Evolutionary conservation across 176 grass and related monocot species (phyloP).

Genomic region (Aechmea fasciata): DNA sequence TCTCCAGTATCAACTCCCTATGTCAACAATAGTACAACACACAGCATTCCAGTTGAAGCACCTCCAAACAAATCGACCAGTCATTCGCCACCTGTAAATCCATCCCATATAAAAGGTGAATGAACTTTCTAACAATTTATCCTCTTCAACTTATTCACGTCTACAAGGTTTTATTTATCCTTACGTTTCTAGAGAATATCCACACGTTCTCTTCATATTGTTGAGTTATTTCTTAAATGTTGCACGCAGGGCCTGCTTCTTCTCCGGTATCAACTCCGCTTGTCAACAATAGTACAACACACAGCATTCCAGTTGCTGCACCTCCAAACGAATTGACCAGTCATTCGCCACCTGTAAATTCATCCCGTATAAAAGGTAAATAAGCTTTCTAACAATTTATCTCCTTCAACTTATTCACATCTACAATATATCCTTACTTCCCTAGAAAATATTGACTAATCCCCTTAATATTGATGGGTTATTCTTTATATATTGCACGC

Average conservation of each 20-base stretch:
- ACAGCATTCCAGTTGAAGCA: conserved; percentile 32
- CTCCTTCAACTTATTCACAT: conserved; percentile 22
- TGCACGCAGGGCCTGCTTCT: too few relatives aligned
- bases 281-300: too few relatives aligned
- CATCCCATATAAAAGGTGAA: neutral
- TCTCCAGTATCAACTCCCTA: conserved; percentile 27
- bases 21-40: conserved; percentile 23
- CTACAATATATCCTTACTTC: neutral
- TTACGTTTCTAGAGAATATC: too few relatives aligned
- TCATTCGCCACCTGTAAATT: conserved; percentile 17
- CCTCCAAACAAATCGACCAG: conserved; percentile 30
- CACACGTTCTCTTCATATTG: too few relatives aligned
- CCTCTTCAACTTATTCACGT: neutral
- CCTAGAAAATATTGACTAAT: conserved; percentile 10
- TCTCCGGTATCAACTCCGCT: too few relatives aligned
- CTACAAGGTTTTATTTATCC: neutral
- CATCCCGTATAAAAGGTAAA: neutral
- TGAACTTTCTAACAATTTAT: too few relatives aligned
- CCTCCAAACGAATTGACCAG: neutral
- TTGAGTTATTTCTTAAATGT: too few relatives aligned
- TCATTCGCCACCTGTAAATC: conserved; percentile 31
- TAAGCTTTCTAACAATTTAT: conserved; percentile 12
- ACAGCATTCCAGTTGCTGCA: neutral
- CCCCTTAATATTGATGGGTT: neutral
- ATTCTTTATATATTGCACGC: conserved; percentile 4